phyloP scores from a whole-genome alignment of 1,139 yeast species.

The Groenewaldozyma auringiensis region DNA sequence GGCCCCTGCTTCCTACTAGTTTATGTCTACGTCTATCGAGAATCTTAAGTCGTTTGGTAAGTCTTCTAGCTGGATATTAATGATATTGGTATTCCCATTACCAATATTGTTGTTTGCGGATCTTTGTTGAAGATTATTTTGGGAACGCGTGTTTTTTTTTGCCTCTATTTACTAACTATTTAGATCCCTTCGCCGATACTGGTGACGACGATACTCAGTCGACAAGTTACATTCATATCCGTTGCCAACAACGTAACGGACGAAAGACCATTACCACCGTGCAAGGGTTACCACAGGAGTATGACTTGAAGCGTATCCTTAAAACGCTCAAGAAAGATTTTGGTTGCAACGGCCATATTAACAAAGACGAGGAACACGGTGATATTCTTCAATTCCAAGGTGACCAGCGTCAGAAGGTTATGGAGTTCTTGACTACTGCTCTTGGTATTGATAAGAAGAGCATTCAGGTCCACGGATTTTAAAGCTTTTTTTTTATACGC shows the following conservation, averaged over 20 bases:
- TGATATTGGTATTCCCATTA: background rate
- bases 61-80: too few species aligned
- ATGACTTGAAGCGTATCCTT: constrained; percentile 87
- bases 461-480: constrained; percentile 97
- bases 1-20: constrained; percentile 17
- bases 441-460: constrained; percentile 90
- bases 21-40: constrained; percentile 69
- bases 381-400: constrained; percentile 98
- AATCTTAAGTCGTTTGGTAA: constrained; percentile 89
- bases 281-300: constrained; percentile 93
- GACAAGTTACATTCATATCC: constrained; percentile 92
- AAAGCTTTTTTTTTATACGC: constrained; percentile 14
- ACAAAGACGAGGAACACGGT: constrained; percentile 92
- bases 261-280: constrained; percentile 98
- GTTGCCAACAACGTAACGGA: constrained; percentile 99
- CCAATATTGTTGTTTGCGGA: background rate
- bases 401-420: constrained; percentile 94
- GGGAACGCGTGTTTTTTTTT: background rate
- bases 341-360: constrained; percentile 98
- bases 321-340: constrained; percentile 95
- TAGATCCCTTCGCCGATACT: constrained; percentile 98
- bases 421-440: constrained; percentile 84
- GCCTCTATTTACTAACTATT: constrained; percentile 3
- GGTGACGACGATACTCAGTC: constrained; percentile 99
- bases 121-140: background rate